phyloP scores from a whole-genome alignment of 2,329 filamentous ascomycete species.

The Colletotrichum sp. region DNA sequence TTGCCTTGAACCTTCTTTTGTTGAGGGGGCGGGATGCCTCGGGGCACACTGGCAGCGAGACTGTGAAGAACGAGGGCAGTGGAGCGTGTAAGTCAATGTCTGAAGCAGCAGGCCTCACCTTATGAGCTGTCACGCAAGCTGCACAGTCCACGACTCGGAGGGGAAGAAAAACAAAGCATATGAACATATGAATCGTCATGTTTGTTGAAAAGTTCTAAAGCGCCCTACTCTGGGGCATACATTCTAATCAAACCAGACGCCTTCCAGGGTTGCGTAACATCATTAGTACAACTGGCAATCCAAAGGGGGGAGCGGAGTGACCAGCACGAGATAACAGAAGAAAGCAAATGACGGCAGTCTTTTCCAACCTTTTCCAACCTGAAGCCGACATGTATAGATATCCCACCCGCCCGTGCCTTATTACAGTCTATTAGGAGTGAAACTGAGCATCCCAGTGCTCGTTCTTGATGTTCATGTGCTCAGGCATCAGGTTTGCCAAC shows the following conservation, averaged over 20 bases:
- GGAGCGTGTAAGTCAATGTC: not conserved
- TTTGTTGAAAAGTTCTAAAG: not conserved
- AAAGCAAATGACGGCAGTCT: not conserved
- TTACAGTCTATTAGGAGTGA: not conserved
- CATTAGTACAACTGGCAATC: constrained; percentile 17
- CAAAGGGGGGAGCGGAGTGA: constrained; percentile 7
- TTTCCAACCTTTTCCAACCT: not conserved
- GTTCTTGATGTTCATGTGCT: constrained; percentile 37
- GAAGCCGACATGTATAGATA: not conserved
- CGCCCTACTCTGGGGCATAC: not conserved
- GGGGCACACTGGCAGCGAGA: not conserved
- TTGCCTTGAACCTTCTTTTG: not conserved
- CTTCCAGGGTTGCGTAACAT: constrained; percentile 12
- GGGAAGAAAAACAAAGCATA: not conserved
- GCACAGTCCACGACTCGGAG: not conserved
- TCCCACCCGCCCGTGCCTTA: not conserved
- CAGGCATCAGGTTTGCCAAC: constrained; percentile 27
- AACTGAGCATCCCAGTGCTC: constrained; percentile 35
- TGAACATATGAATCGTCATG: not conserved
- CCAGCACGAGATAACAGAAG: constrained; percentile 11
- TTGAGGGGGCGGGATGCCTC: not conserved
- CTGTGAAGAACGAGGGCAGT: not conserved
- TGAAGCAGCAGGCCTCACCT: not conserved
- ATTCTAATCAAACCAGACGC: constrained; percentile 16
- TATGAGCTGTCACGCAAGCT: not conserved